Conservation (phyloP, 2,329 filamentous ascomycete genomes). For the Pseudovirgaria hyperparasitica region DNA sequence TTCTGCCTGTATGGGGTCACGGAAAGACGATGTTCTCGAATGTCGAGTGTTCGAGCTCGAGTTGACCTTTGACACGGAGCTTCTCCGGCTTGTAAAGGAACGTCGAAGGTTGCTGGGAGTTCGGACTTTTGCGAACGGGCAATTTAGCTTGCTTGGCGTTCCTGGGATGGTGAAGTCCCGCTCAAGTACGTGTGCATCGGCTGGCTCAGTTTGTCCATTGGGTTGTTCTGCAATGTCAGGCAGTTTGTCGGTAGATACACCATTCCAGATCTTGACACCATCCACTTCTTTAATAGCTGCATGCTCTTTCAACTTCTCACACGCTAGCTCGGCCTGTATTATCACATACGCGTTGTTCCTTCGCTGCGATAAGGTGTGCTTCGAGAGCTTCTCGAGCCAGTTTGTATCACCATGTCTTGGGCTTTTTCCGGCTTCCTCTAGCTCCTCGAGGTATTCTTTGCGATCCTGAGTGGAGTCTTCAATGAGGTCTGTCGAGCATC, state of each 20-base stretch:
- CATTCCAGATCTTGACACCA: slow-evolving; percentile 30
- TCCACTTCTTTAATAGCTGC: slow-evolving; percentile 8
- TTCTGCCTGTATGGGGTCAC: slow-evolving; percentile 29
- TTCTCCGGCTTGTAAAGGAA: slow-evolving; percentile 27
- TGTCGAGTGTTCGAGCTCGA: slow-evolving; percentile 21
- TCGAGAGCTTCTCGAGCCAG: slow-evolving; percentile 21
- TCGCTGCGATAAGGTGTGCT: slow-evolving; percentile 21
- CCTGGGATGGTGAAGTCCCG: slow-evolving; percentile 84
- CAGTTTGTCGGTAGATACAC: slow-evolving; percentile 20
- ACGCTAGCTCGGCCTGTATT: slow-evolving; percentile 20
- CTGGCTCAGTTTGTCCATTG: slow-evolving; percentile 18
- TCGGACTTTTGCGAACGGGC: slow-evolving; percentile 59
- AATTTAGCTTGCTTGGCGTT: slow-evolving; percentile 64
- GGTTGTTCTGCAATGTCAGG: slow-evolving; percentile 10
- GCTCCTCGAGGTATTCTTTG: slow-evolving; percentile 24
- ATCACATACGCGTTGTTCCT: slow-evolving; percentile 20
- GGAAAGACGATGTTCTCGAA: slow-evolving; percentile 28
- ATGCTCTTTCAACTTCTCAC: slow-evolving; percentile 13
- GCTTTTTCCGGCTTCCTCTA: slow-evolving; percentile 23
- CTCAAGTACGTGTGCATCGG: slow-evolving; percentile 45
- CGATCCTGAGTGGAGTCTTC: too few relatives aligned
- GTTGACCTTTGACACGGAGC: slow-evolving; percentile 25
- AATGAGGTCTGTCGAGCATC: too few relatives aligned
- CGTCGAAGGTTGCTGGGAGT: slow-evolving; percentile 30
- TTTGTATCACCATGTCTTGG: slow-evolving; percentile 12